These are phyloP conservation scores for Bryum argenteum DNA, from an alignment of 225 moss, liverwort and hornwort genomes.

Conservation along the genomic window DNA sequence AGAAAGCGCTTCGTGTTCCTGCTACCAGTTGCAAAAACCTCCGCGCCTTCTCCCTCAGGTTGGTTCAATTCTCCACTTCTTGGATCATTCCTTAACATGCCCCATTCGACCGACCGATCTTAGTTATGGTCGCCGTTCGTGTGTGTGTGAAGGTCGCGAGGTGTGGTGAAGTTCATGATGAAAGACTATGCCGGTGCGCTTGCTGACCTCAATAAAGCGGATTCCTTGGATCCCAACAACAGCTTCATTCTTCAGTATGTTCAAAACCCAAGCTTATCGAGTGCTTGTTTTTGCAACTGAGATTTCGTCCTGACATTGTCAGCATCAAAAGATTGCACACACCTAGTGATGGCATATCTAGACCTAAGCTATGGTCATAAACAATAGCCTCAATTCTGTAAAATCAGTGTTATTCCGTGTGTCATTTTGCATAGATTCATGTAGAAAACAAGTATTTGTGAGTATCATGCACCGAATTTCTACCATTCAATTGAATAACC, in stretches of 20 bases:
- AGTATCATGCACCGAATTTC: too few species aligned
- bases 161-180: slow-evolving; percentile 58
- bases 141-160: slow-evolving; percentile 40
- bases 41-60: slow-evolving; percentile 24
- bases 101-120: background rate
- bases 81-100: background rate
- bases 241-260: slow-evolving; percentile 61
- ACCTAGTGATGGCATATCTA: background rate
- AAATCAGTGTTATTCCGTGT: too few species aligned
- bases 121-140: background rate
- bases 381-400: background rate
- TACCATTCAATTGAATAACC: too few species aligned
- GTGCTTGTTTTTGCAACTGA: too few species aligned
- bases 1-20: slow-evolving; percentile 2
- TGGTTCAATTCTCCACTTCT: background rate
- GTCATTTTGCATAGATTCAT: too few species aligned
- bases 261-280: background rate
- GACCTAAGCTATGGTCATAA: background rate
- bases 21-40: slow-evolving; percentile 11
- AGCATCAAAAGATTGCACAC: too few species aligned
- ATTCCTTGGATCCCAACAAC: slow-evolving; percentile 53
- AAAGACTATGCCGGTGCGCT: slow-evolving; percentile 52
- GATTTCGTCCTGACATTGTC: too few species aligned
- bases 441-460: too few species aligned
- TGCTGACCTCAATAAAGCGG: slow-evolving; percentile 55